Evolutionary conservation across 306 rosid species (phyloP).

Genomic region (Rubus idaeus): DNA sequence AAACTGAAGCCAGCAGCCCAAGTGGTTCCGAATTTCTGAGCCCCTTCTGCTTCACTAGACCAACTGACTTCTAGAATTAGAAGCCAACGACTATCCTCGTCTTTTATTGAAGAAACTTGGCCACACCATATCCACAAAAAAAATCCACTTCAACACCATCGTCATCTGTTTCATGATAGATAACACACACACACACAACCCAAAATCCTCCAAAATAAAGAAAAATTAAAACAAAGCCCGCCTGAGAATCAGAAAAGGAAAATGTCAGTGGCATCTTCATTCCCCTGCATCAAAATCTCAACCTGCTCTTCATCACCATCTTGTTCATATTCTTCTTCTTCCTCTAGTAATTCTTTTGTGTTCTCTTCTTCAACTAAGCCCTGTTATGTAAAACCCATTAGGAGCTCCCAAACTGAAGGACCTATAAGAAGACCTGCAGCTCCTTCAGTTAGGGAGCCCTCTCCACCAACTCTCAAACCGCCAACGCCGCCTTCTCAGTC

Average conservation of each 20-base stretch:
- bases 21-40: too few relatives aligned
- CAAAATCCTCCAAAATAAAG: conserved; percentile 11
- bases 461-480: conserved; percentile 54
- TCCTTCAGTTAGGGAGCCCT: conserved; percentile 67
- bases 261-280: conserved; percentile 79
- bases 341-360: conserved; percentile 37
- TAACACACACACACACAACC: conserved; percentile 34
- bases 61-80: neutral
- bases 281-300: conserved; percentile 71
- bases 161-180: conserved; percentile 28
- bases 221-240: neutral
- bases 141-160: conserved; percentile 12
- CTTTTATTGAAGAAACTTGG: conserved; percentile 50
- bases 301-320: conserved; percentile 45
- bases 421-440: conserved; percentile 90
- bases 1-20: conserved; percentile 1
- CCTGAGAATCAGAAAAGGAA: conserved; percentile 1
- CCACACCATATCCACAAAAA: conserved; percentile 62
- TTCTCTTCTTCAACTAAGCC: conserved; percentile 46
- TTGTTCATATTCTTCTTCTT: conserved; percentile 35
- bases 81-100: conserved; percentile 11
- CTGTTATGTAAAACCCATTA: conserved; percentile 35
- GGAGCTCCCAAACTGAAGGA: conserved; percentile 81
- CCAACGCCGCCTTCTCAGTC: conserved; percentile 63
- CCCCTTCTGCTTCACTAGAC: neutral